Conservation (phyloP, 345 rosid genomes). For the Melaleuca alternifolia region DNA sequence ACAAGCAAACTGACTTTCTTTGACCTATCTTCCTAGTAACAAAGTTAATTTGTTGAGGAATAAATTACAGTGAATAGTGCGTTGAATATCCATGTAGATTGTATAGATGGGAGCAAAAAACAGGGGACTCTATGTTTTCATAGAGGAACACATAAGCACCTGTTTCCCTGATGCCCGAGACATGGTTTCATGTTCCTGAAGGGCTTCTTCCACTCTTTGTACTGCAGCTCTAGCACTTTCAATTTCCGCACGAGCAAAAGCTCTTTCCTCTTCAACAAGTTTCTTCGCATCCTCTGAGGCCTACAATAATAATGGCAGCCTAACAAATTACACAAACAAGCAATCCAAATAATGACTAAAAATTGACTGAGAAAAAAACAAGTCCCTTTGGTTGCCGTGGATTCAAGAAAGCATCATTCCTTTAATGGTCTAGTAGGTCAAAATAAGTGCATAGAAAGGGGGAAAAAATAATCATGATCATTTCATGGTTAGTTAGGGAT, state of each 20-base stretch:
- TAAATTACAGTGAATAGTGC: neutral
- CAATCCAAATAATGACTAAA: neutral
- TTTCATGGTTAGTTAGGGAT: neutral
- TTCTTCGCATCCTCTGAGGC: slow-evolving; percentile 98
- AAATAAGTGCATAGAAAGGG: neutral
- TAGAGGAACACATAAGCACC: neutral
- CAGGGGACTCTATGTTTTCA: neutral
- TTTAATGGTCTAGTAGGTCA: neutral
- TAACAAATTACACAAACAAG: neutral
- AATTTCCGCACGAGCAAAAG: slow-evolving; percentile 92
- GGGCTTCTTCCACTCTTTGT: slow-evolving; percentile 95
- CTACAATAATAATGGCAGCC: slow-evolving; percentile 19
- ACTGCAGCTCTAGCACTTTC: slow-evolving; percentile 97
- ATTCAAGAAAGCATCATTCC: neutral
- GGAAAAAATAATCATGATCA: neutral
- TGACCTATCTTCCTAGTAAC: neutral
- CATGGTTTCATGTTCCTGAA: slow-evolving; percentile 68
- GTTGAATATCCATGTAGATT: neutral
- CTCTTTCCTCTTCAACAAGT: slow-evolving; percentile 91
- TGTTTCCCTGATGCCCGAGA: slow-evolving; percentile 78
- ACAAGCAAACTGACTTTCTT: neutral
- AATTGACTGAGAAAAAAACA: neutral
- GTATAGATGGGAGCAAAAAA: neutral
- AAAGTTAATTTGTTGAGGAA: neutral
- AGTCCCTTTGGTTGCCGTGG: neutral